Evolutionary conservation across 495 filamentous ascomycete genomes (phyloP).

Genomic region (Xylaria telfairii): DNA sequence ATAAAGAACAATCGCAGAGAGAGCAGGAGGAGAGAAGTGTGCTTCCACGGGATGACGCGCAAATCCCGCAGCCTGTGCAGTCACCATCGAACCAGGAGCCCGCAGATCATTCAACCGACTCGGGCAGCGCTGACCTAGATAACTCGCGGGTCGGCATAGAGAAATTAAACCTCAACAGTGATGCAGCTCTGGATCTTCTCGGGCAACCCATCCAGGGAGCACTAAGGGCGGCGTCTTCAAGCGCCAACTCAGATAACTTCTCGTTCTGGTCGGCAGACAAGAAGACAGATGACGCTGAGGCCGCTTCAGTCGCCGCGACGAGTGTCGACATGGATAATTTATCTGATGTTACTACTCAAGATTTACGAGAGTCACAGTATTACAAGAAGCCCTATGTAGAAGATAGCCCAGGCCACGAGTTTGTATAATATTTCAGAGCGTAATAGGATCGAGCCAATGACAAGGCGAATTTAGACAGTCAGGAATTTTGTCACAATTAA

Average conservation of each 20-base stretch:
- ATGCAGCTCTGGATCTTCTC: neutral
- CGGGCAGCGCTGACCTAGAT: neutral
- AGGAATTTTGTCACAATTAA: no score
- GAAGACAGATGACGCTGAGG: conserved; percentile 31
- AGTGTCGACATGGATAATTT: conserved; percentile 25
- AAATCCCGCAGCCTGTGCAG: conserved; percentile 12
- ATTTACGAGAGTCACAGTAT: neutral
- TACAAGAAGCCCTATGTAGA: conserved; percentile 36
- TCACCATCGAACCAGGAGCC: conserved; percentile 10
- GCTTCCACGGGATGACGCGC: conserved; percentile 18
- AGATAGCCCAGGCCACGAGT: conserved; percentile 18
- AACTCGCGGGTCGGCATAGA: conserved; percentile 14
- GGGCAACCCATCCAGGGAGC: neutral
- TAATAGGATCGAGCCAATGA: neutral
- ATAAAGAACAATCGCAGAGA: conserved; percentile 34
- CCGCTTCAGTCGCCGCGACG: conserved; percentile 35
- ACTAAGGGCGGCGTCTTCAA: conserved; percentile 29
- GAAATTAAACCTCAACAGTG: conserved; percentile 26
- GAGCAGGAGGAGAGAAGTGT: conserved; percentile 34
- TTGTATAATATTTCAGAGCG: neutral
- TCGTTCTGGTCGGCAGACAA: conserved; percentile 38
- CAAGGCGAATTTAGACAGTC: neutral
- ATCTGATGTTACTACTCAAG: neutral
- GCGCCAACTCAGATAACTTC: conserved; percentile 35
- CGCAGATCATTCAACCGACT: neutral